Percentiles rank a stretch among this genome's conserved stretches.
Conservation (phyloP, 768 basidiomycete species). For the Lanmaoa rubissima region DNA sequence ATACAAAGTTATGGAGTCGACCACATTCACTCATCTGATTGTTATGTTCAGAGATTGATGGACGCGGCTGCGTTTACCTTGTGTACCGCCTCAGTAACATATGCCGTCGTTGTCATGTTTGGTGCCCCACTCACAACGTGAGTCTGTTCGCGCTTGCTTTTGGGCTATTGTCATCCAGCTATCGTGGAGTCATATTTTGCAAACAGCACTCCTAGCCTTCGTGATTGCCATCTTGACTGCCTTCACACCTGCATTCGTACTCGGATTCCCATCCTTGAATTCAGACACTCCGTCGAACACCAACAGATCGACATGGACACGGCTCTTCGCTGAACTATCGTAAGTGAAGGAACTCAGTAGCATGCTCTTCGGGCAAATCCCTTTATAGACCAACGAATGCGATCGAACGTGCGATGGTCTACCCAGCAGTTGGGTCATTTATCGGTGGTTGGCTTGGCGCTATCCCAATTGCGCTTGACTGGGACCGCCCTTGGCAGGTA, state of each 20-base stretch:
- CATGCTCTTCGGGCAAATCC: constrained; percentile 1
- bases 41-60: constrained; percentile 42
- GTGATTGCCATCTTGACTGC: constrained; percentile 64
- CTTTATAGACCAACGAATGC: constrained; percentile 51
- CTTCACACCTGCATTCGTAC: constrained; percentile 66
- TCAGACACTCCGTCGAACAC: constrained; percentile 44
- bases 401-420: constrained; percentile 75
- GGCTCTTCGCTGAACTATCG: constrained; percentile 81
- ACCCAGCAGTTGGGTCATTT: constrained; percentile 70
- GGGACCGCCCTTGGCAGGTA: constrained; percentile 98
- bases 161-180: not conserved
- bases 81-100: constrained; percentile 44
- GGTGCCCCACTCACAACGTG: constrained; percentile 72
- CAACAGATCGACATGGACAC: constrained; percentile 66
- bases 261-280: constrained; percentile 58
- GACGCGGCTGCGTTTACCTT: constrained; percentile 55
- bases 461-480: constrained; percentile 88
- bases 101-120: constrained; percentile 57
- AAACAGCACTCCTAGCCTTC: constrained; percentile 69
- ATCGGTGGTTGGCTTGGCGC: constrained; percentile 80
- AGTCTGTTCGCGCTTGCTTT: constrained; percentile 4
- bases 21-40: not conserved
- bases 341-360: constrained; percentile 42
- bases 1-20: constrained; percentile 18
- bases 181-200: constrained; percentile 43